Evolutionary conservation across 2,329 filamentous ascomycete genomes (phyloP).

Genomic region (Ophiostoma piceae): DNA sequence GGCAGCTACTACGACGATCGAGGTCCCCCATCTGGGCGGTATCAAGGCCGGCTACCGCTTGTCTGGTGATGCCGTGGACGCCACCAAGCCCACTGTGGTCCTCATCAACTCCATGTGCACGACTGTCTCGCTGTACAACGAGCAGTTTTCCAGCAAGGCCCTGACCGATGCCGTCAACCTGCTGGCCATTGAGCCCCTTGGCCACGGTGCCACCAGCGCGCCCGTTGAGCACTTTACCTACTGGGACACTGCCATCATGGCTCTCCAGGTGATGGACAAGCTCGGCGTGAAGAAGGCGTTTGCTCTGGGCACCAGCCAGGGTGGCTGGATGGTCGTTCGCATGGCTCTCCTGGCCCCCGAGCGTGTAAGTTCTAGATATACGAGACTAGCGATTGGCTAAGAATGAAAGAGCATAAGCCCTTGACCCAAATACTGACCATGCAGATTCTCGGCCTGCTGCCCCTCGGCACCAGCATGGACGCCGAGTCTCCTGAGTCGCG

Average conservation of each 20-base stretch:
- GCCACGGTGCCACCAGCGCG: conserved; percentile 39
- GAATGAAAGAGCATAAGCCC: background rate
- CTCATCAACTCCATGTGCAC: conserved; percentile 51
- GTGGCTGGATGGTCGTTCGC: conserved; percentile 47
- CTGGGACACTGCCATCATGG: conserved; percentile 52
- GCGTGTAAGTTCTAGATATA: conserved; percentile 2
- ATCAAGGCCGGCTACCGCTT: conserved; percentile 43
- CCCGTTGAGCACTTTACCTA: conserved; percentile 46
- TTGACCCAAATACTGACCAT: background rate
- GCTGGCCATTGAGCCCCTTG: conserved; percentile 49
- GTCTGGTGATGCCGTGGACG: conserved; percentile 37
- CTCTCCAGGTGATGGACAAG: conserved; percentile 51
- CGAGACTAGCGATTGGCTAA: background rate
- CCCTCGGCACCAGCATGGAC: conserved; percentile 50
- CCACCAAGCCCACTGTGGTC: conserved; percentile 46
- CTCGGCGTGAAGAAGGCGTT: conserved; percentile 46
- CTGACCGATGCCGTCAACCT: conserved; percentile 44
- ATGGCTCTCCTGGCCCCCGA: conserved; percentile 43
- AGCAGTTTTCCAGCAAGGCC: conserved; percentile 39
- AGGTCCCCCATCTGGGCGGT: conserved; percentile 45
- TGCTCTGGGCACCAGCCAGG: conserved; percentile 48
- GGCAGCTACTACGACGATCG: conserved; percentile 34
- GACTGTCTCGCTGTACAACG: conserved; percentile 42
- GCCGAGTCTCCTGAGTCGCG: conserved; percentile 45
- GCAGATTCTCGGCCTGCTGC: conserved; percentile 38